These are phyloP conservation scores for Euryodendron excelsum DNA, from an alignment of 148 eudicot species.

Conservation along the genomic window DNA sequence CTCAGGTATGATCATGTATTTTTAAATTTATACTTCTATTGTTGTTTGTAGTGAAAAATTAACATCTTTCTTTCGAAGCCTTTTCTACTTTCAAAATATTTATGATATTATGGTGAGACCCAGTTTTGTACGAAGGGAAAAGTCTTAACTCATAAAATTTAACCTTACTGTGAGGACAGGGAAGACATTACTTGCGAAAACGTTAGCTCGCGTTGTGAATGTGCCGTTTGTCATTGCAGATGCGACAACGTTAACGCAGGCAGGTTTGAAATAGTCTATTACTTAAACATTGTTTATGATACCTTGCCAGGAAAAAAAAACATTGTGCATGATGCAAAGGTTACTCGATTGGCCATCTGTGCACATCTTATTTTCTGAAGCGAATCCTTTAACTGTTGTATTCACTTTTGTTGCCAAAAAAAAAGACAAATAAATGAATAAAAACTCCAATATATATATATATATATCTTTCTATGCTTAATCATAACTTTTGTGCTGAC, in stretches of 20 bases:
- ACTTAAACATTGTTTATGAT: neutral
- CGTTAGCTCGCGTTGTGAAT: conserved; percentile 42
- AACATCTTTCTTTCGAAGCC: neutral
- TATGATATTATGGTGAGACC: conserved; percentile 1
- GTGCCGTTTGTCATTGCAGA: conserved; percentile 48
- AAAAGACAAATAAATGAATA: too few species aligned
- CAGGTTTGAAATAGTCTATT: conserved; percentile 26
- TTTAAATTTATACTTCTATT: neutral
- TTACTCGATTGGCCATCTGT: neutral
- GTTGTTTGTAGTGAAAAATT: conserved; percentile 6
- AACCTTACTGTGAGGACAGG: conserved; percentile 38
- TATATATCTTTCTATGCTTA: neutral
- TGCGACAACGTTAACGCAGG: conserved; percentile 48
- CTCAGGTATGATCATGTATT: conserved; percentile 20
- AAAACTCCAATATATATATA: too few species aligned
- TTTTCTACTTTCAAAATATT: neutral
- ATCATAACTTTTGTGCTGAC: neutral
- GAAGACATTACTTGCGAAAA: conserved; percentile 51
- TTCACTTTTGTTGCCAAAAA: neutral
- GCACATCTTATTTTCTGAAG: neutral
- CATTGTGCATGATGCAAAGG: neutral
- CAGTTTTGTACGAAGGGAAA: conserved; percentile 9
- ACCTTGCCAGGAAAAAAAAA: neutral
- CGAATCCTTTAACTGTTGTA: neutral
- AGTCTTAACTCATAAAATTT: conserved; percentile 15